Percentiles rank a stretch among this genome's conserved stretches.
These are phyloP conservation scores for Lipomyces starkeyi DNA, from an alignment of 805 yeast genomes.

Conservation along the genomic window DNA sequence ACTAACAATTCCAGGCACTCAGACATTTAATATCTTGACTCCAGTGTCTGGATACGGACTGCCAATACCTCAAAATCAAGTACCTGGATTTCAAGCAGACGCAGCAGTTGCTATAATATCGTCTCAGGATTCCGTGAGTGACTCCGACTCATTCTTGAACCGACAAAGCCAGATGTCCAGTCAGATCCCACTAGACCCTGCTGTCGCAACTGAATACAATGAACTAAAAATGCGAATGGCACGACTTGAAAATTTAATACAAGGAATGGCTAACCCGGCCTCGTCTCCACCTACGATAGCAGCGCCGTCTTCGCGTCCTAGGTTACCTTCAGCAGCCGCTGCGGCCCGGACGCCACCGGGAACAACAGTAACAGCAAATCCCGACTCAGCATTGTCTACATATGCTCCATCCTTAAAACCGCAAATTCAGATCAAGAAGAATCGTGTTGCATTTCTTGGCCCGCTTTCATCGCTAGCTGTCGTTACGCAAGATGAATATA, in stretches of 20 bases:
- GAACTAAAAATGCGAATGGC: conserved; percentile 33
- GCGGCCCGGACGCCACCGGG: not conserved
- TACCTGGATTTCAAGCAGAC: not conserved
- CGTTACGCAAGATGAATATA: conserved; percentile 13
- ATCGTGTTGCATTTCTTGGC: conserved; percentile 28
- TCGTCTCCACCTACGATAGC: not conserved
- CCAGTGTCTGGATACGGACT: not conserved
- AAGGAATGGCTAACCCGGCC: not conserved
- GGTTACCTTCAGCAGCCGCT: not conserved
- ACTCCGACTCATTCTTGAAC: not conserved
- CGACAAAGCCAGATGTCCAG: not conserved
- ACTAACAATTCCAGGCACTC: conserved; percentile 17
- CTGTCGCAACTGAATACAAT: conserved; percentile 13
- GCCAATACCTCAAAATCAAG: not conserved
- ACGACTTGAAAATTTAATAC: conserved; percentile 21
- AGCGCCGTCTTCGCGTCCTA: not conserved
- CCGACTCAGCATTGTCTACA: not conserved
- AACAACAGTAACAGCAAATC: not conserved
- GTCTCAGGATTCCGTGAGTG: not conserved
- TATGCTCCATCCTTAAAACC: conserved; percentile 5
- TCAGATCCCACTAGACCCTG: not conserved
- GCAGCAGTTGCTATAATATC: not conserved
- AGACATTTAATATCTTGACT: conserved; percentile 14
- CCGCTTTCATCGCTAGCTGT: conserved; percentile 15
- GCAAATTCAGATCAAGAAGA: conserved; percentile 24